Conservation (phyloP, 2,329 filamentous ascomycete genomes). For the Alternaria metachromatica region DNA sequence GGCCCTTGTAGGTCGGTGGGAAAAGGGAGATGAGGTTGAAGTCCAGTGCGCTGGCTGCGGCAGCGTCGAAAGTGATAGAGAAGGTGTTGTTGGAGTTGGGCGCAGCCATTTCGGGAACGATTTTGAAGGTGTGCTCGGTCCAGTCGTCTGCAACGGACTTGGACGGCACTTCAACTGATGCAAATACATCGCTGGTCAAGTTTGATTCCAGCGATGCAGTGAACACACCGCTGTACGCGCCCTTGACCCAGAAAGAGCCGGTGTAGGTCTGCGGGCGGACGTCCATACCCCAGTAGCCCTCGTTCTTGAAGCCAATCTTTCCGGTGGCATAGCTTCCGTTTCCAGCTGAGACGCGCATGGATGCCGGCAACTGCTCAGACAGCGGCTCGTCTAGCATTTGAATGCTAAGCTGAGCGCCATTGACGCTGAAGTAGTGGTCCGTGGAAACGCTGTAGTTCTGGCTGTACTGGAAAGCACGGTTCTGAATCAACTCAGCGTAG, state of each 20-base stretch:
- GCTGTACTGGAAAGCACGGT: constrained; percentile 70
- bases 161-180: constrained; percentile 37
- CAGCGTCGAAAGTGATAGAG: constrained; percentile 56
- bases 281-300: constrained; percentile 61
- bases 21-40: constrained; percentile 63
- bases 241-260: constrained; percentile 59
- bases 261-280: constrained; percentile 57
- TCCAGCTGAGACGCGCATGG: constrained; percentile 50
- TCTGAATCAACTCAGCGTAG: constrained; percentile 74
- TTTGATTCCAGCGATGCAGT: constrained; percentile 50
- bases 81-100: constrained; percentile 60
- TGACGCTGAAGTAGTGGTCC: constrained; percentile 42
- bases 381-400: constrained; percentile 51
- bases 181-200: constrained; percentile 53
- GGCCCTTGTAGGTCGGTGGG: constrained; percentile 61
- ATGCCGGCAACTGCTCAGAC: constrained; percentile 54
- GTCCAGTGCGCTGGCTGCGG: constrained; percentile 34
- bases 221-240: constrained; percentile 44
- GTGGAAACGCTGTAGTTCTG: constrained; percentile 31
- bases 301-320: constrained; percentile 57
- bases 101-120: constrained; percentile 44
- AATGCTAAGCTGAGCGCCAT: constrained; percentile 45
- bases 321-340: constrained; percentile 46
- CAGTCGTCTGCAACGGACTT: constrained; percentile 45
- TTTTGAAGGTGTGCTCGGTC: constrained; percentile 52